phyloP scores from a whole-genome alignment of 2,329 filamentous ascomycete species.

The Xylariales sp. region DNA sequence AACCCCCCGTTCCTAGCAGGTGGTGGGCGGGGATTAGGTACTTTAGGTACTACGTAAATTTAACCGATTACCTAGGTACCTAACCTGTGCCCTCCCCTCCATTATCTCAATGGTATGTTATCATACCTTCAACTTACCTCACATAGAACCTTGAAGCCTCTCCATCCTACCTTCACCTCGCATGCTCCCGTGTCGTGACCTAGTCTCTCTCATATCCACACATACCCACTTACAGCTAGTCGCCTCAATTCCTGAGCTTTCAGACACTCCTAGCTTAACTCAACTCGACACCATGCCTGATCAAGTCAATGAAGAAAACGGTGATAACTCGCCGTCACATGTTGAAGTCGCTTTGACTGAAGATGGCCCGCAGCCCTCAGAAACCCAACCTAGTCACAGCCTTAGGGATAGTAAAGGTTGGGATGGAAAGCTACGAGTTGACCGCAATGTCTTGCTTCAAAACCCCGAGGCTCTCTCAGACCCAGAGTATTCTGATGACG shows the following conservation, averaged over 20 bases:
- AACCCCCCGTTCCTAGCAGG: too few species aligned
- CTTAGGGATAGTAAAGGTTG: constrained; percentile 75
- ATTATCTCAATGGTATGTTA: too few species aligned
- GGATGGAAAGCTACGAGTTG: constrained; percentile 85
- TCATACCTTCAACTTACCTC: too few species aligned
- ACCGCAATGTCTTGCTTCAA: constrained; percentile 73
- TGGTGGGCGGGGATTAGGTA: too few species aligned
- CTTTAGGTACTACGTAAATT: too few species aligned
- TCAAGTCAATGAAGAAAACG: constrained; percentile 44
- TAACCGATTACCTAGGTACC: too few species aligned
- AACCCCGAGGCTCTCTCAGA: constrained; percentile 88
- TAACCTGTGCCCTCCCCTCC: too few species aligned
- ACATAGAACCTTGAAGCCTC: too few species aligned
- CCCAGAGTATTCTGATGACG: constrained; percentile 83
- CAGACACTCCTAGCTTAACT: neutral
- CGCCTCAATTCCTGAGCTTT: neutral
- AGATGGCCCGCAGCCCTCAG: constrained; percentile 52
- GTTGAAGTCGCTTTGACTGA: constrained; percentile 62
- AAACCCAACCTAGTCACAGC: constrained; percentile 59
- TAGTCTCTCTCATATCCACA: neutral
- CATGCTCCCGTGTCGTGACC: neutral
- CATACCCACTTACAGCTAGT: neutral
- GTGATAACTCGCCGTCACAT: constrained; percentile 53
- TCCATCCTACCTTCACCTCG: too few species aligned
- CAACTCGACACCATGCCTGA: constrained; percentile 30